Conservation (phyloP, 1,284 basidiomycete genomes). For the Ceratorhiza oryzae-sativae region DNA sequence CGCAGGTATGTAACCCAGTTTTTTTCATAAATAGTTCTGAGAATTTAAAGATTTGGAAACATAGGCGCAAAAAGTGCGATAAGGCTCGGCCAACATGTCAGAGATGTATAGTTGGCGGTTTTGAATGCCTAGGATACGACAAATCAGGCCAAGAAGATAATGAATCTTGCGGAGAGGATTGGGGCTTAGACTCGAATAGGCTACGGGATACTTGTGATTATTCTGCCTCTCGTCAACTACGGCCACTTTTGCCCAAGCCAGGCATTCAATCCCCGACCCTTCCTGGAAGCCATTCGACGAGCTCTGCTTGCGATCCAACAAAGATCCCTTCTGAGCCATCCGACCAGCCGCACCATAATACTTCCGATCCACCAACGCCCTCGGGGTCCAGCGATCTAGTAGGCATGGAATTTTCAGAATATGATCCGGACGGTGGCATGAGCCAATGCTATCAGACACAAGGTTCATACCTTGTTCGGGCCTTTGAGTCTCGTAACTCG, state of each 20-base stretch:
- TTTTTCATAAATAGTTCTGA: not conserved
- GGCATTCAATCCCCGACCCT: not conserved
- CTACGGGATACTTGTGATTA: too few species aligned
- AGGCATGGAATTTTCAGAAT: too few species aligned
- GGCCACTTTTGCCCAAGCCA: not conserved
- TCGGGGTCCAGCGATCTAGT: not conserved
- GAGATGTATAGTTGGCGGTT: constrained; percentile 9
- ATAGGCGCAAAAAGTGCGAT: constrained; percentile 30
- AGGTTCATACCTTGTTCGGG: not conserved
- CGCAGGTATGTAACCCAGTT: not conserved
- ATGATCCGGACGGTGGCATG: not conserved
- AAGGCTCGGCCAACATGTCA: constrained; percentile 12
- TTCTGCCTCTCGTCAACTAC: not conserved
- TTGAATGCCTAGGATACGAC: constrained; percentile 29
- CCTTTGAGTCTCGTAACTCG: too few species aligned
- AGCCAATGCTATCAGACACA: not conserved
- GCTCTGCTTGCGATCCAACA: not conserved
- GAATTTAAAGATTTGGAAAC: not conserved
- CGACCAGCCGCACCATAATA: not conserved
- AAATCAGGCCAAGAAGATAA: not conserved
- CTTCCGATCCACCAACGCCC: not conserved
- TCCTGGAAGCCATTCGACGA: not conserved
- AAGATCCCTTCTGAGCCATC: not conserved
- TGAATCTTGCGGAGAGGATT: not conserved
- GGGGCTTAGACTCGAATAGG: too few species aligned